Percentiles rank a stretch among this genome's conserved stretches.
These are phyloP conservation scores for Zasmidium angulare DNA, from an alignment of 2,329 filamentous ascomycete species.

Conservation along the genomic window DNA sequence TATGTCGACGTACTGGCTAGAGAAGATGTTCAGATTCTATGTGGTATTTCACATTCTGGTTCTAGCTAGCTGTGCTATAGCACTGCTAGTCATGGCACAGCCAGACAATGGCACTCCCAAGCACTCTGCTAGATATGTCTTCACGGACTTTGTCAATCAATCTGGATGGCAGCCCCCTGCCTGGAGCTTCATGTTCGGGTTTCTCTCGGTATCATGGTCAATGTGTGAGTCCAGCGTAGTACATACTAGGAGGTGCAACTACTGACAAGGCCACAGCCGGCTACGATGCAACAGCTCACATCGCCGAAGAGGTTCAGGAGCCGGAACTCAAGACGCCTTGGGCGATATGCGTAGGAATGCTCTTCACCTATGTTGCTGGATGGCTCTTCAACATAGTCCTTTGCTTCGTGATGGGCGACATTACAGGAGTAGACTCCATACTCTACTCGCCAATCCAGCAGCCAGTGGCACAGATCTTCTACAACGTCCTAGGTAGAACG, in stretches of 20 bases:
- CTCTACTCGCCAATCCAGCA: conserved; percentile 49
- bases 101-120: conserved; percentile 42
- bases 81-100: conserved; percentile 50
- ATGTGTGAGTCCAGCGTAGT: conserved; percentile 39
- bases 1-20: conserved; percentile 58
- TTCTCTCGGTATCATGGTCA: conserved; percentile 60
- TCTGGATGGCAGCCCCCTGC: conserved; percentile 57
- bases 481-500: conserved; percentile 55
- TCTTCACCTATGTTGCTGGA: conserved; percentile 56
- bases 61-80: conserved; percentile 52
- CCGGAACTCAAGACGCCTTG: conserved; percentile 54
- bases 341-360: conserved; percentile 57
- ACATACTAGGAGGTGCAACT: too few species aligned
- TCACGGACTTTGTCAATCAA: conserved; percentile 52
- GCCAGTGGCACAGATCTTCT: conserved; percentile 58
- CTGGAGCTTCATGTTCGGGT: conserved; percentile 60
- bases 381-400: conserved; percentile 61
- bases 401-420: conserved; percentile 57
- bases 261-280: conserved; percentile 41
- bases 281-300: conserved; percentile 49
- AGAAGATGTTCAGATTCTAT: conserved; percentile 58
- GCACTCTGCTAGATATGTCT: conserved; percentile 55
- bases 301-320: conserved; percentile 55
- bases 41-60: conserved; percentile 58
- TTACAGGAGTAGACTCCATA: conserved; percentile 38